These are phyloP conservation scores for Ambrosiella cleistominuta DNA, from an alignment of 2,329 filamentous ascomycete genomes.

Conservation along the genomic window DNA sequence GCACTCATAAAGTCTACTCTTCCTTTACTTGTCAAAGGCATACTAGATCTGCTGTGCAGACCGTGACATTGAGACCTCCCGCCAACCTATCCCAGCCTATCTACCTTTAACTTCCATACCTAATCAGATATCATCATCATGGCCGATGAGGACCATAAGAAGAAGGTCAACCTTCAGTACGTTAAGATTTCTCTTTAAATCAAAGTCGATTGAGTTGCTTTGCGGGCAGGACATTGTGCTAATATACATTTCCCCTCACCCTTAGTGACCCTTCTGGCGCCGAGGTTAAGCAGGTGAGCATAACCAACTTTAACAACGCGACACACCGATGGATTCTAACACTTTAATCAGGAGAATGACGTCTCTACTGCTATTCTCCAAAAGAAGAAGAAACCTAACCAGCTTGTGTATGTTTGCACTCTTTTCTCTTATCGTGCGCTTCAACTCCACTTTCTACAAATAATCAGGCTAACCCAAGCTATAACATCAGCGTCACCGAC, in stretches of 20 bases:
- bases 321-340: slow-evolving; percentile 18
- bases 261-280: slow-evolving; percentile 73
- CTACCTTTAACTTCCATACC: background rate
- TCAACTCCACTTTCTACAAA: background rate
- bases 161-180: slow-evolving; percentile 71
- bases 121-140: slow-evolving; percentile 32
- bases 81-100: slow-evolving; percentile 1
- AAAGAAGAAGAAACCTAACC: slow-evolving; percentile 99
- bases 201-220: background rate
- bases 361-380: slow-evolving; percentile 92
- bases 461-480: background rate
- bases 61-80: background rate
- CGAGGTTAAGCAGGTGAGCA: slow-evolving; percentile 62
- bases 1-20: background rate
- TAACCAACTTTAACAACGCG: background rate
- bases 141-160: slow-evolving; percentile 49
- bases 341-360: slow-evolving; percentile 53
- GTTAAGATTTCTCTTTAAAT: slow-evolving; percentile 19
- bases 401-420: slow-evolving; percentile 58
- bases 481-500: slow-evolving; percentile 65
- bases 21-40: background rate
- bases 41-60: slow-evolving; percentile 12
- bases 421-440: background rate
- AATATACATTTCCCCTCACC: slow-evolving; percentile 17
- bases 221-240: slow-evolving; percentile 17